Evolutionary conservation across 352 stramenopile genomes (phyloP).

Genomic region (Poterioochromonas sp.): DNA sequence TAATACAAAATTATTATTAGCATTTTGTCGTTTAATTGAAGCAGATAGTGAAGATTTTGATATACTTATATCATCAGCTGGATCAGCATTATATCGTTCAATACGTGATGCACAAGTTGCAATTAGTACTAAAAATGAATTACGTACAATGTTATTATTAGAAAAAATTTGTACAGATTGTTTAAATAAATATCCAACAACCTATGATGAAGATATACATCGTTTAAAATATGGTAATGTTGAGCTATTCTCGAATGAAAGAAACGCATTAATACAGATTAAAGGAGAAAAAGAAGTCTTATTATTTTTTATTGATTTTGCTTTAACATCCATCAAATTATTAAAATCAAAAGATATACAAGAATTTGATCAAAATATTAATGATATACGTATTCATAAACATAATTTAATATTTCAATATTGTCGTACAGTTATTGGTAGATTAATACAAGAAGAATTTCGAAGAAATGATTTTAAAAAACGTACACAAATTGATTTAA

Average conservation of each 20-base stretch:
- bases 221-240: constrained; percentile 45
- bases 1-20: constrained; percentile 27
- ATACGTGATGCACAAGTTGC: constrained; percentile 49
- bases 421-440: not conserved
- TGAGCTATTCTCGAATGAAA: constrained; percentile 58
- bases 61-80: not conserved
- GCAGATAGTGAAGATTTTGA: constrained; percentile 30
- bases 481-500: constrained; percentile 6
- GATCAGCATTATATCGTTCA: not conserved
- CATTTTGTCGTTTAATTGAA: constrained; percentile 28
- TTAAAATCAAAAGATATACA: not conserved
- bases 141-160: constrained; percentile 52
- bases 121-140: constrained; percentile 58
- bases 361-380: not conserved
- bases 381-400: not conserved
- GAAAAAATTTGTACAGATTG: constrained; percentile 46
- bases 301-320: constrained; percentile 35
- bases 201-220: constrained; percentile 54
- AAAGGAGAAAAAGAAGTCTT: constrained; percentile 69
- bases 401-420: constrained; percentile 23
- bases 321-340: not conserved
- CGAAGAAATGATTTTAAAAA: not conserved
- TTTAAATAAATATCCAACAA: constrained; percentile 57
- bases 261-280: constrained; percentile 66
- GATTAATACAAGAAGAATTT: not conserved